Evolutionary conservation across 495 filamentous ascomycete species (phyloP), one percentile per base, ranked within the genome.

Genomic region (Penicillium waksmanii): DNA sequence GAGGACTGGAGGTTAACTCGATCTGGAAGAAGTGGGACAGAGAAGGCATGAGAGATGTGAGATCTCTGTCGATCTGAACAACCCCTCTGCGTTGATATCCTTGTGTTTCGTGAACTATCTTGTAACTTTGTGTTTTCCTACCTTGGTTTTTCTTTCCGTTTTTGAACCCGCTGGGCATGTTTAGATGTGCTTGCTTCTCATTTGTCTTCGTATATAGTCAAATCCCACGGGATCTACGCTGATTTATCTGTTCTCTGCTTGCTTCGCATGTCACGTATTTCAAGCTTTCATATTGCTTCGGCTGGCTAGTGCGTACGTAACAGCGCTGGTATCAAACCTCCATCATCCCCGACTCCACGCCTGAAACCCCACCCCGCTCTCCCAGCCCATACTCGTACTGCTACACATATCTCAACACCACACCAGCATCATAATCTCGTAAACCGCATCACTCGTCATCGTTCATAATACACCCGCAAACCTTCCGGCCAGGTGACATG

Each of bases 181-280:
- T 27, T 65, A 57, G 54, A 61, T 49, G 43, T 31, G 17, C 9
- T 58, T 42, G 21, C 7, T 58, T 42, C 35, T 48, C 46, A 19
- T 55, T 53, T 61, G 52, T 58, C 63, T 33, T 52, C 60, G 65
- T 68, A 67, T 43, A 68, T 67, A 63, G 34, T 55, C 31, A 55
- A 49, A 48, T 35, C 50, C 48, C 23, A 48, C 46, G 19, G 46
- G 46, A 47, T 43, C 55, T 25, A 34, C 47, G 13, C 3, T 15
- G 47, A 13, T 31, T 31, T 31, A 31, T 9, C 27, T 31, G 3
- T 31, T 31, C 27, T 31, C 27, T 31, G 27, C 27, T 31, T 31
- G 27, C 3, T 31, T 6, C 27, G 6, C 7, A 31, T 1, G 3
- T 8, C 27, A 31, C 27, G 27, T 31, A 31, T 31, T 31, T 31